A percentile compares a stretch with the other conserved stretches of the same genome.
phyloP scores from a whole-genome alignment of 805 yeast genomes.

The Ogataea pignaliae region DNA sequence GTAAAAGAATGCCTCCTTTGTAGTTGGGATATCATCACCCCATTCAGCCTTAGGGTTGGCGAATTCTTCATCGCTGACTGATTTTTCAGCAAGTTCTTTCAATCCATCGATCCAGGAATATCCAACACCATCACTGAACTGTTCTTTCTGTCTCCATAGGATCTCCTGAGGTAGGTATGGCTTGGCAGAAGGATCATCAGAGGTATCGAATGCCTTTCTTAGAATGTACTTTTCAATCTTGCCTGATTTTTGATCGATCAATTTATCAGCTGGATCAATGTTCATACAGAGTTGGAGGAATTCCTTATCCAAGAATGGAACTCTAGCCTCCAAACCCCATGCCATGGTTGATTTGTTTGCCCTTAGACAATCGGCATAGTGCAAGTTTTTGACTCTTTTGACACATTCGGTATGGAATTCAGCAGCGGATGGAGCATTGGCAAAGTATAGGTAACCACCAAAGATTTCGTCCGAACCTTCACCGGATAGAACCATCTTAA shows the following conservation, averaged over 20 bases:
- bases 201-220: constrained; percentile 96
- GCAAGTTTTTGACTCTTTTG: constrained; percentile 94
- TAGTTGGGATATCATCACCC: constrained; percentile 93
- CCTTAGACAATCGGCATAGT: constrained; percentile 93
- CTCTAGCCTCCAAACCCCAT: constrained; percentile 99
- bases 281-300: constrained; percentile 91
- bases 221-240: constrained; percentile 91
- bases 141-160: constrained; percentile 99
- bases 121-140: constrained; percentile 99
- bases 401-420: constrained; percentile 97
- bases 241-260: constrained; percentile 68
- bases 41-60: constrained; percentile 90
- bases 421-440: constrained; percentile 87
- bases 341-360: constrained; percentile 99
- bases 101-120: constrained; percentile 98
- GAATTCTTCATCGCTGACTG: constrained; percentile 84
- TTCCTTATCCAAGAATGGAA: constrained; percentile 94
- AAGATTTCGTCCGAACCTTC: constrained; percentile 99
- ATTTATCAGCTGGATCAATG: constrained; percentile 89
- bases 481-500: constrained; percentile 98
- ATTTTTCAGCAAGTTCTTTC: constrained; percentile 89
- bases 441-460: constrained; percentile 97
- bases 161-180: constrained; percentile 96
- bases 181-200: constrained; percentile 67
- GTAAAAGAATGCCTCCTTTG: constrained; percentile 99